Percentiles rank a stretch among this genome's conserved stretches.
Conservation (phyloP, 768 basidiomycete genomes). For the Tricholoma matsutake region DNA sequence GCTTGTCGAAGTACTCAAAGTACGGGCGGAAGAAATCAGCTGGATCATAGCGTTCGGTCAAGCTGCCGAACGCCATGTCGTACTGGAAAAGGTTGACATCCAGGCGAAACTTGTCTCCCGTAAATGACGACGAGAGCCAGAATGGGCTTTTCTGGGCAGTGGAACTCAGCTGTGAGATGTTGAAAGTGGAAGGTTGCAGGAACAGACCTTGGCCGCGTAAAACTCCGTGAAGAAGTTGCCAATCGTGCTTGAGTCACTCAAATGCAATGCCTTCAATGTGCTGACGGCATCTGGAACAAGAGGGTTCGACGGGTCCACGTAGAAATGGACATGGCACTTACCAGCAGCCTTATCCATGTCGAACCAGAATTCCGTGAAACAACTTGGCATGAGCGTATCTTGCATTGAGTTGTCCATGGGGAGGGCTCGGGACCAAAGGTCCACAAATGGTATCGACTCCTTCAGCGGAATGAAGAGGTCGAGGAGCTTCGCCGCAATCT, state of each 20-base stretch:
- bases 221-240: slow-evolving; percentile 2
- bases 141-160: neutral
- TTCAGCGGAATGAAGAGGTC: neutral
- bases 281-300: neutral
- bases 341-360: neutral
- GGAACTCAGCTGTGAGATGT: neutral
- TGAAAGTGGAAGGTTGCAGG: neutral
- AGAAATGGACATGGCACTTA: neutral
- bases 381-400: neutral
- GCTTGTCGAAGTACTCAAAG: slow-evolving; percentile 2
- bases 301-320: neutral
- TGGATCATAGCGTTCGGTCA: slow-evolving; percentile 1
- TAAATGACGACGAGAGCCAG: slow-evolving; percentile 5
- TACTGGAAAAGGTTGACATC: slow-evolving; percentile 5
- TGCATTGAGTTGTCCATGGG: slow-evolving; percentile 1
- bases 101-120: neutral
- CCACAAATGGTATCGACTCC: neutral
- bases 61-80: slow-evolving; percentile 1
- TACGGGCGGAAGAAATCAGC: slow-evolving; percentile 4
- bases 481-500: neutral
- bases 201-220: neutral
- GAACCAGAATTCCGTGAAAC: slow-evolving; percentile 1
- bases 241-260: neutral
- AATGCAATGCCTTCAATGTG: neutral
- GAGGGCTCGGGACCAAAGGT: slow-evolving; percentile 2